Evolutionary conservation across 129 eudicot species (phyloP).

Genomic region (Gnaphalium uliginosum): DNA sequence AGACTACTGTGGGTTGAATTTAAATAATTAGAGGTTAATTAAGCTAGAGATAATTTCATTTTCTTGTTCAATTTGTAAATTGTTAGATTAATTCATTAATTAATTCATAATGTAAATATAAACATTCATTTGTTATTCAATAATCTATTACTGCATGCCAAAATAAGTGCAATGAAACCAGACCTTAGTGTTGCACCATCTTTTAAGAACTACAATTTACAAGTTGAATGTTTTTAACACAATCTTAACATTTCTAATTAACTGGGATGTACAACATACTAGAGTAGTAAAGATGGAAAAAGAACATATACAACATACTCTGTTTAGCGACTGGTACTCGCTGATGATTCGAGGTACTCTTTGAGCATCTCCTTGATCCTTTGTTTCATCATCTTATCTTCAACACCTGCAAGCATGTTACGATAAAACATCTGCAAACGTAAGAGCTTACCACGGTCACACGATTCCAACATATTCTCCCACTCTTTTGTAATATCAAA

Average conservation of each 20-base stretch:
- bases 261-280: background rate
- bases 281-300: background rate
- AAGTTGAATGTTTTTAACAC: background rate
- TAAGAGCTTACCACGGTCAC: constrained; percentile 53
- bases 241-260: background rate
- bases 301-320: background rate
- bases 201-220: background rate
- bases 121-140: background rate
- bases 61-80: background rate
- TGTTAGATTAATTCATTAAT: background rate
- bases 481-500: constrained; percentile 80
- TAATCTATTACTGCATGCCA: background rate
- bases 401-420: constrained; percentile 80
- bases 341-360: constrained; percentile 55
- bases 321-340: constrained; percentile 19
- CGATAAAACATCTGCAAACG: constrained; percentile 82
- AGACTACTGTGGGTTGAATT: background rate
- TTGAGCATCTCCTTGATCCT: constrained; percentile 66
- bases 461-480: constrained; percentile 82
- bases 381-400: constrained; percentile 77
- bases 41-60: background rate
- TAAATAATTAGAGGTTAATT: constrained; percentile 1
- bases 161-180: background rate
- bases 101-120: background rate
- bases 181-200: background rate